phyloP scores from a whole-genome alignment of 2,329 filamentous ascomycete genomes.

The Fusarium lateritium region DNA sequence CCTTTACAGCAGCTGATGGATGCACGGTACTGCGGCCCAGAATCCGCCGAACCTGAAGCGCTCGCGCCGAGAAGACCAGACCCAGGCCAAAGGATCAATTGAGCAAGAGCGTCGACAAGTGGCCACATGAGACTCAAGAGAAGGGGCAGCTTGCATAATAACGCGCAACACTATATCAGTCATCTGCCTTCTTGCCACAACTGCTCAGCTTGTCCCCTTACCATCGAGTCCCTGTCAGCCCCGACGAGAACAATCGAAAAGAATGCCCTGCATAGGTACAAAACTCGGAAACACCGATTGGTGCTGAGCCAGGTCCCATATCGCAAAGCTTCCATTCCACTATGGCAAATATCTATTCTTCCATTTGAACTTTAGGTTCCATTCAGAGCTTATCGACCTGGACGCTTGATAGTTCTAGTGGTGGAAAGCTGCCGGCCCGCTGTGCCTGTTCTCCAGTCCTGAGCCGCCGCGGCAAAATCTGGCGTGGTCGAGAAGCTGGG shows the following conservation, averaged over 20 bases:
- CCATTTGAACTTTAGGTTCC: background rate
- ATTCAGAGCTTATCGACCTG: background rate
- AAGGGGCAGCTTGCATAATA: constrained; percentile 20
- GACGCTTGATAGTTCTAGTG: background rate
- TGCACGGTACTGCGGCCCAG: constrained; percentile 46
- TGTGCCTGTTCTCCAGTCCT: constrained; percentile 18
- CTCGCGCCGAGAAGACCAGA: constrained; percentile 1
- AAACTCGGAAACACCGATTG: constrained; percentile 7
- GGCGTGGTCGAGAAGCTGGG: constrained; percentile 9
- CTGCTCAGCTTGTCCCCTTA: constrained; percentile 3
- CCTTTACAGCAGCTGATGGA: constrained; percentile 35
- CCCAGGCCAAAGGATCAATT: background rate
- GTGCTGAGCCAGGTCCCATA: background rate
- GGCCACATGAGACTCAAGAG: constrained; percentile 4
- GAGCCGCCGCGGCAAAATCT: constrained; percentile 22
- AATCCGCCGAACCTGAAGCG: constrained; percentile 19
- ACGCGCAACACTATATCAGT: constrained; percentile 18
- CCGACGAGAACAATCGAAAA: background rate
- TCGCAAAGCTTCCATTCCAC: constrained; percentile 6
- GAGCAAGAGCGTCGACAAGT: background rate
- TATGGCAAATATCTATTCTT: constrained; percentile 2
- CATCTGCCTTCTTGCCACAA: constrained; percentile 10
- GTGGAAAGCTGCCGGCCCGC: constrained; percentile 33
- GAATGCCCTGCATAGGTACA: background rate
- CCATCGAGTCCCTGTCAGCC: constrained; percentile 7